Evolutionary conservation across 768 basidiomycete species (phyloP).

Genomic region (Podaxis sp.): DNA sequence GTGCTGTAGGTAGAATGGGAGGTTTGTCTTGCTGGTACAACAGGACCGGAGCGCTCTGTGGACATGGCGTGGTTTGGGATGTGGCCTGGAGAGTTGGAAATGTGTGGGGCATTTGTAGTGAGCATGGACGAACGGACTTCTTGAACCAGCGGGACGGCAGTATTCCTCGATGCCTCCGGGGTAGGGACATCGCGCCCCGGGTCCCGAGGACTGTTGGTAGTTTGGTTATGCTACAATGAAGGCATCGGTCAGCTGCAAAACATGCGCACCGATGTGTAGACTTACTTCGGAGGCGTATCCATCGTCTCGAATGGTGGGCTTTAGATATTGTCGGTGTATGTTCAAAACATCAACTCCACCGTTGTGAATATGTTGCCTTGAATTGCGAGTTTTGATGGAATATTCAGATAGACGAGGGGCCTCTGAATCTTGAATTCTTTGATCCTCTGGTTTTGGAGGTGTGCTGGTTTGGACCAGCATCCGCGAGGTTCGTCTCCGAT

Average conservation of each 20-base stretch:
- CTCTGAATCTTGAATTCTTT: background rate
- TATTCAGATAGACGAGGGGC: background rate
- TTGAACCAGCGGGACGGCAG: background rate
- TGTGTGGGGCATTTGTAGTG: background rate
- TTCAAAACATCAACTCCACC: background rate
- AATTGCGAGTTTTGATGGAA: background rate
- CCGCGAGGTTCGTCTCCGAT: background rate
- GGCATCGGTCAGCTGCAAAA: background rate
- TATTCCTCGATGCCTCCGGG: background rate
- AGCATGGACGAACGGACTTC: background rate
- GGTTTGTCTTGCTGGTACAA: background rate
- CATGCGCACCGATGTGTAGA: background rate
- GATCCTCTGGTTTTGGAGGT: background rate
- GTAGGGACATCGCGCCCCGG: background rate
- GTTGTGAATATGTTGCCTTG: background rate
- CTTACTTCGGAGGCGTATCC: slow-evolving; percentile 5
- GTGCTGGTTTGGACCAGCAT: background rate
- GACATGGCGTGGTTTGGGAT: background rate
- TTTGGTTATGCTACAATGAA: background rate
- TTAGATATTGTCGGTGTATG: background rate
- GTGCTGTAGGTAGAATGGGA: background rate
- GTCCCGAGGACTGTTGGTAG: background rate
- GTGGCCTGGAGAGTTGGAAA: background rate
- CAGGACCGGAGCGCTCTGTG: background rate
- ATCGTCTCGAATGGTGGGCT: slow-evolving; percentile 1